Evolutionary conservation across 23 red algal genomes (phyloP), one percentile per base, ranked within the genome.

Genomic region (Gracilaria gracilis): DNA sequence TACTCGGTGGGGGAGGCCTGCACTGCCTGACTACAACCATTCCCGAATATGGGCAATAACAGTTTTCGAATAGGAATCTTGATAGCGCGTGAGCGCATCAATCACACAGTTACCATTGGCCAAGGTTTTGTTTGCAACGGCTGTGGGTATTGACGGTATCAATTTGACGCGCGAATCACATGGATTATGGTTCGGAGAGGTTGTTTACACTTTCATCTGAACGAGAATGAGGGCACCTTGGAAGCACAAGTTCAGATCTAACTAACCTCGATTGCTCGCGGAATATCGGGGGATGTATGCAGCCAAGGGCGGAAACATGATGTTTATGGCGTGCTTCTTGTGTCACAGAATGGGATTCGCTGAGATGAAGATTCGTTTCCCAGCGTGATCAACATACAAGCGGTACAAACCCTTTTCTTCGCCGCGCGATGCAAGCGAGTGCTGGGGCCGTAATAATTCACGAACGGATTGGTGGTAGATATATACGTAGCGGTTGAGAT

Each of bases 1-100:
- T 92, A n/a, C 94, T 96, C 16, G 94, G 65, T 33, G 94, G 94
- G 1, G 94, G 94, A 25, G 85, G 86, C n/a, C 67, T 96, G 23
- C 94, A 96, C 54, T 96, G 94, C 76, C 54, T 96, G 40, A 93
- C 94, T 31, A 62, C 51, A 32, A 58, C 24, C 23, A 6, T 87
- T n/a, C 59, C 59, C 8, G 51, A 48, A 48, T 5, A 48, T 12
- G 44, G 44, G 5, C 44, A 48, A n/a, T n/a, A n/a, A n/a, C n/a
- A n/a, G n/a, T n/a, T n/a, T n/a, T n/a, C 9, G 11, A 55, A 55
- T 15, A 55, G 19, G 17, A 6, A 20, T 55, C 51, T 1, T 55
- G 51, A 55, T 20, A 15, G 44, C 19, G 1, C 51, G 16, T 19
- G 16, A 55, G 11, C 1, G 51, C 14, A 15, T 19, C 9, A 55